Conservation (phyloP, 257 asterid genomes). For the Plantago ovata region DNA sequence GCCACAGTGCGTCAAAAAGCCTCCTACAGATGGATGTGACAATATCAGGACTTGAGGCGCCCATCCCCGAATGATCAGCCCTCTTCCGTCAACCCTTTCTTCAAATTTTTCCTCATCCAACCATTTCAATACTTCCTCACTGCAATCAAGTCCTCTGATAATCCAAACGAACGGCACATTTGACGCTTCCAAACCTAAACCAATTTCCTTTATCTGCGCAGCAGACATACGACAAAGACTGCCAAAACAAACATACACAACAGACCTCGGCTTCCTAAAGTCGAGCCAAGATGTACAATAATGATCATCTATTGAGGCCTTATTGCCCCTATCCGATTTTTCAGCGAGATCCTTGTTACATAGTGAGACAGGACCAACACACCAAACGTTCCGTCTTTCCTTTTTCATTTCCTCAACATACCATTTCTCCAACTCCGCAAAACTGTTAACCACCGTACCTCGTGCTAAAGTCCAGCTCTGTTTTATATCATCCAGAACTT, state of each 20-base stretch:
- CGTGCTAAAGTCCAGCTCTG: conserved; percentile 21
- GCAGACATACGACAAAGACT: conserved; percentile 29
- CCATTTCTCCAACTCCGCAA: conserved; percentile 41
- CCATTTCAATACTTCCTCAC: conserved; percentile 35
- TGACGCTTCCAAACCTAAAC: conserved; percentile 37
- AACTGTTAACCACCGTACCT: conserved; percentile 46
- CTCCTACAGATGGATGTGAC: conserved; percentile 30
- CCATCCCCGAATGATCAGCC: conserved; percentile 52
- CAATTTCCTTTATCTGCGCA: conserved; percentile 35
- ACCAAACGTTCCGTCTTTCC: conserved; percentile 45
- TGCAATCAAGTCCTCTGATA: conserved; percentile 21
- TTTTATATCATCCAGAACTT: conserved; percentile 21
- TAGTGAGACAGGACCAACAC: conserved; percentile 62
- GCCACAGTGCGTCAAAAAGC: conserved; percentile 38
- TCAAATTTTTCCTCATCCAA: conserved; percentile 29
- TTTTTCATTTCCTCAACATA: conserved; percentile 34
- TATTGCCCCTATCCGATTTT: conserved; percentile 39
- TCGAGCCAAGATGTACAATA: conserved; percentile 40
- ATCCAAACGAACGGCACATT: conserved; percentile 45
- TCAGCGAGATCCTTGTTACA: conserved; percentile 28
- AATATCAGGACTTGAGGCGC: conserved; percentile 43
- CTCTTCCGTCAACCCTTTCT: conserved; percentile 37
- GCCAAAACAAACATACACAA: conserved; percentile 42
- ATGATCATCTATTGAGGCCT: conserved; percentile 17
- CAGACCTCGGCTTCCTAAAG: conserved; percentile 27